Conservation (phyloP, 169 alveolate species). For the Besnoitia besnoiti region DNA sequence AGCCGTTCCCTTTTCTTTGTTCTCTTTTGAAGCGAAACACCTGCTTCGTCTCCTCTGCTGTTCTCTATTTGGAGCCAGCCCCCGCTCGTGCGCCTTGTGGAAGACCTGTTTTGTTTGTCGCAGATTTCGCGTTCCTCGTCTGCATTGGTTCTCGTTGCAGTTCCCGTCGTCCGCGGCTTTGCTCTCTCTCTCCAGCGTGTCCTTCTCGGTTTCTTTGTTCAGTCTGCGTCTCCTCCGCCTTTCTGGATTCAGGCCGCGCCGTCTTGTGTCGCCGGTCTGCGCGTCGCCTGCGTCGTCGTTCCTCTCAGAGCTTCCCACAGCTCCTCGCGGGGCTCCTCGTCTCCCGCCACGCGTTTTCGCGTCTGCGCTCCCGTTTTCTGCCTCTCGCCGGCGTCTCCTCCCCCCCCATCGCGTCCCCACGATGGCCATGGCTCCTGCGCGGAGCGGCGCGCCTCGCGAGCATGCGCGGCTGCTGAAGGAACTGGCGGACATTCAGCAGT, state of each 20-base stretch:
- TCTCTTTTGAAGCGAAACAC: too few species aligned
- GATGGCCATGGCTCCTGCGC: background rate
- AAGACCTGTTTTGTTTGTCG: too few species aligned
- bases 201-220: background rate
- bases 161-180: too few species aligned
- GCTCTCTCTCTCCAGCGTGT: background rate
- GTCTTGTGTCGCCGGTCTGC: background rate
- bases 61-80: too few species aligned
- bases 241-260: background rate
- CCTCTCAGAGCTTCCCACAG: background rate
- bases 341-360: background rate
- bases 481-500: slow-evolving; percentile 29
- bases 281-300: background rate
- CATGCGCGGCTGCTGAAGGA: slow-evolving; percentile 26
- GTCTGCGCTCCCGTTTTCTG: background rate
- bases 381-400: background rate
- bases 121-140: too few species aligned
- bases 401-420: background rate
- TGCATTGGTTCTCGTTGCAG: too few species aligned
- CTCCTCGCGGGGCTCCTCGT: background rate
- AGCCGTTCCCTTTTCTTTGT: too few species aligned
- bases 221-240: background rate
- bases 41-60: too few species aligned
- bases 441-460: slow-evolving; percentile 37
- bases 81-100: too few species aligned